Base-by-base conservation (phyloP, 345 rosid species). In the Sonneratia alba region DNA sequence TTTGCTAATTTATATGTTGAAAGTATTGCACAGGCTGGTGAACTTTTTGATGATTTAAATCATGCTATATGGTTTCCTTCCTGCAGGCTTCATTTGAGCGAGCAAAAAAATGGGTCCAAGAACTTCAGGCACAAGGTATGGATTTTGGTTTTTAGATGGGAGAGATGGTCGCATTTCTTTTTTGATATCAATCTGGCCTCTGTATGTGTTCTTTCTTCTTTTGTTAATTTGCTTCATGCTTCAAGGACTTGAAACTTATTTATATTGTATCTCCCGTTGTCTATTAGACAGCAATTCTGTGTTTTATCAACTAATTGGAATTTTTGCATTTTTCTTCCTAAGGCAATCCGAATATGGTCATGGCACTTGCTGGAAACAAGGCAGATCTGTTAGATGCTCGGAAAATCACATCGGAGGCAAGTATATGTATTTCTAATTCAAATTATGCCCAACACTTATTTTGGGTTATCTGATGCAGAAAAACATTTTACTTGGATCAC, bases 81-180 rank as follows among this genome's bases (percentile, higher is more conserved):
- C 70, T 76, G 73, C 49, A 90, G 99, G 86, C 88, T 27, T 95
- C 99, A 51, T 95, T 95, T 83, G 99, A 92, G 74, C 86, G 91
- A 72, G 99, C 99, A 4, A 90, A 90, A 77, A 92, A 91, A 84
- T 94, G 99, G 97, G 97, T 92, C 69, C 96, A 94, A 81, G 97
- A 94, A 80, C 96, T 95, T 78, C 97, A 83, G 69, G 85, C 93
- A 72, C 97, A 95, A 87, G 99, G 97, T 94, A 89, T 42, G 80
- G 18, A 32, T 3, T 6, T 27, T 15, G 27, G 12, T 32, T 7
- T 27, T 9, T 19, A 42, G 3, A n/a, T 12, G 16, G 10, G 32
- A 3, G 13, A 1, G 66, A 27, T 8, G 27, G 36, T 62, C 7
- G 6, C 27, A 62, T 27, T 62, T 62, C 63, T 57, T 62, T 62